phyloP scores from a whole-genome alignment of 73 alveolate genomes.

The Diophrys sp. region DNA sequence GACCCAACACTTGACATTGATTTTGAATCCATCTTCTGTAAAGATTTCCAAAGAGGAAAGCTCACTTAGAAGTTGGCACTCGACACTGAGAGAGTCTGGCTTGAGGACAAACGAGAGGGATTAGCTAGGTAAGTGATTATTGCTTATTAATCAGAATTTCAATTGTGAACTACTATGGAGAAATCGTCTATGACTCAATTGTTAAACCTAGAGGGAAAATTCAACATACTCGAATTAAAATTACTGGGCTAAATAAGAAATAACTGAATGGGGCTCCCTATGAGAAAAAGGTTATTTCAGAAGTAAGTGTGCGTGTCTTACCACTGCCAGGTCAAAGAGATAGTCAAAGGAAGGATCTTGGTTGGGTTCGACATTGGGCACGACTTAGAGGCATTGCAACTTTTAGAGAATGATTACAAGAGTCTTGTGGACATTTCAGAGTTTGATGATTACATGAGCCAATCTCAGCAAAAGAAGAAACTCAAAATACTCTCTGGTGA shows the following conservation, averaged over 20 bases:
- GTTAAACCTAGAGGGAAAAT: slow-evolving; percentile 65
- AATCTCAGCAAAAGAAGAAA: slow-evolving; percentile 10
- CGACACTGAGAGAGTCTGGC: slow-evolving; percentile 9
- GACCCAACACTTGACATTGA: not conserved
- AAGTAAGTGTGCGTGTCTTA: slow-evolving; percentile 15
- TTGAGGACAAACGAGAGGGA: slow-evolving; percentile 43
- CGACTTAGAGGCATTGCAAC: slow-evolving; percentile 37
- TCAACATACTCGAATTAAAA: slow-evolving; percentile 21
- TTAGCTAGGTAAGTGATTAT: slow-evolving; percentile 42
- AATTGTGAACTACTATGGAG: slow-evolving; percentile 74
- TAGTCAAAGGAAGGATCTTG: slow-evolving; percentile 26
- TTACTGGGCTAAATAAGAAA: slow-evolving; percentile 38
- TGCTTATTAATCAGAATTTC: slow-evolving; percentile 42
- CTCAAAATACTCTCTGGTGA: slow-evolving; percentile 42
- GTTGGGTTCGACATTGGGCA: slow-evolving; percentile 40
- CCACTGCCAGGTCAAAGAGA: slow-evolving; percentile 30
- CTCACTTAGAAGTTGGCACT: not conserved
- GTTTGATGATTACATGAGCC: not conserved
- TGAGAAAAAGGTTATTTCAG: slow-evolving; percentile 19
- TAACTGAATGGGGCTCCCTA: slow-evolving; percentile 47
- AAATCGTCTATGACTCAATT: slow-evolving; percentile 63
- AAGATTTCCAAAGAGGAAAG: not conserved
- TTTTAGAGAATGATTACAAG: slow-evolving; percentile 5
- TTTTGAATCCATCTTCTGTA: not conserved
- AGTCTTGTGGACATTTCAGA: not conserved